A percentile compares a stretch with the other conserved stretches of the same genome.
Evolutionary conservation across 495 filamentous ascomycete genomes (phyloP).

Genomic region (Xylaria sp.): DNA sequence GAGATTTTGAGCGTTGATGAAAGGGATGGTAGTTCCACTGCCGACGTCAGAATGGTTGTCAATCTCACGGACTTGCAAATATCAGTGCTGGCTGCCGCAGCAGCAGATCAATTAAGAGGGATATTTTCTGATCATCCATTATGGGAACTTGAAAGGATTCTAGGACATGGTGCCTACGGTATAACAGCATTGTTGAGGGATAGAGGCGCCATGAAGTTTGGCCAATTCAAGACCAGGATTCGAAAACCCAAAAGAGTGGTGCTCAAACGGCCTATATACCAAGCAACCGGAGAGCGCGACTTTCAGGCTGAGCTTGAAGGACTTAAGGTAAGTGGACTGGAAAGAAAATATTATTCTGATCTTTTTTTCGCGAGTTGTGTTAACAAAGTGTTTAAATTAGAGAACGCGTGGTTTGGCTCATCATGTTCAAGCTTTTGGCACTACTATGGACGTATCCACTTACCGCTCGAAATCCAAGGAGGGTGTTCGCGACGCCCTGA

Average conservation of each 20-base stretch:
- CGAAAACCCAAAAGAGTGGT: not conserved
- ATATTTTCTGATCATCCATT: not conserved
- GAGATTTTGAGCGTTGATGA: not conserved
- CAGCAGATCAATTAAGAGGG: not conserved
- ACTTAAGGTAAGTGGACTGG: not conserved
- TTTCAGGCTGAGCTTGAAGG: not conserved
- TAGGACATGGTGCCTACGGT: slow-evolving; percentile 14
- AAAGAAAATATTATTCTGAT: not conserved
- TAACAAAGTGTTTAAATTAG: not conserved
- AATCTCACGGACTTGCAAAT: not conserved
- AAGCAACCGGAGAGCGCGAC: not conserved
- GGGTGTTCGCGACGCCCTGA: not conserved
- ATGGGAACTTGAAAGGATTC: slow-evolving; percentile 15
- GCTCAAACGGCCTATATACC: slow-evolving; percentile 9
- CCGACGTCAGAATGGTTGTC: not conserved
- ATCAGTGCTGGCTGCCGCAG: not conserved
- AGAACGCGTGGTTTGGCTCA: not conserved
- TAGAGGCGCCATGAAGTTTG: not conserved
- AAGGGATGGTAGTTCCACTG: not conserved
- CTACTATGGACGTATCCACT: not conserved
- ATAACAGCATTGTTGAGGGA: slow-evolving; percentile 13
- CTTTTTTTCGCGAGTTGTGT: not conserved
- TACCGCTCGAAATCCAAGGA: not conserved
- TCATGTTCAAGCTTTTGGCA: slow-evolving; percentile 2
- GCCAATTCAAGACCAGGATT: not conserved